Evolutionary conservation across 805 yeast genomes (phyloP), one percentile per base, ranked within the genome.

Genomic region (Dipodascopsis tothii): DNA sequence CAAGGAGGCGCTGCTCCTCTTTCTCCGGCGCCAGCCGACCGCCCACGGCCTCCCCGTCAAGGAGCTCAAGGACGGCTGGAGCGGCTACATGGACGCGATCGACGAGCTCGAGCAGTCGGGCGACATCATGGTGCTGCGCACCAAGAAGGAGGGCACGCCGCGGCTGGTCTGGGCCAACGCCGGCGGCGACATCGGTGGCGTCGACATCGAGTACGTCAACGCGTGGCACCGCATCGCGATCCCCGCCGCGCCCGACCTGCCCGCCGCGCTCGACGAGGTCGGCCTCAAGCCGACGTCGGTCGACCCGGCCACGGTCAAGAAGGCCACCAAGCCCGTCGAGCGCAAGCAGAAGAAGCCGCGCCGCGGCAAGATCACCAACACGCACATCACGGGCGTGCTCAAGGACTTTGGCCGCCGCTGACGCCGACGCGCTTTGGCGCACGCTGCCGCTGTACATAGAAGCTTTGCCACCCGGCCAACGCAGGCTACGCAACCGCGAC

Each of bases 221-320:
- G 75, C 82, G 74, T 92, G 98, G 98, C 72, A 73, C 45, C 67
- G 68, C 30, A 81, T 85, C 16, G 79, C 78, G 56, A 72, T 90
- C 25, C 98, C 98, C 2, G 80, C 81, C 23, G 78, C 80, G 22
- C 81, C 83, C 41, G 94, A 81, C 44, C 70, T 92, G 48, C 94
- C 94, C 21, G 77, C 80, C 43, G 77, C 78, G 45, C 71, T 92
- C 50, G 74, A 81, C 46, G 84, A 79, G 47, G 79, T 84, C 47
- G 90, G 95, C n/a, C 73, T 92, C 62, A 92, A 87, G 63, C 98
- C 98, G 6, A 90, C 97, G 0, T 83, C 92, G 59, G 92, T 87
- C n/a, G 98, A 92, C 61, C 97, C 98, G n/a, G 84, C 87, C 34
- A 76, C 84, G n/a, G 67, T 87, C 47, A 84, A 81, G 64, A 81